Percentiles rank a stretch among this genome's conserved stretches.
Conservation (phyloP, 2,329 filamentous ascomycete genomes). For the Pseudogymnoascus sp. region DNA sequence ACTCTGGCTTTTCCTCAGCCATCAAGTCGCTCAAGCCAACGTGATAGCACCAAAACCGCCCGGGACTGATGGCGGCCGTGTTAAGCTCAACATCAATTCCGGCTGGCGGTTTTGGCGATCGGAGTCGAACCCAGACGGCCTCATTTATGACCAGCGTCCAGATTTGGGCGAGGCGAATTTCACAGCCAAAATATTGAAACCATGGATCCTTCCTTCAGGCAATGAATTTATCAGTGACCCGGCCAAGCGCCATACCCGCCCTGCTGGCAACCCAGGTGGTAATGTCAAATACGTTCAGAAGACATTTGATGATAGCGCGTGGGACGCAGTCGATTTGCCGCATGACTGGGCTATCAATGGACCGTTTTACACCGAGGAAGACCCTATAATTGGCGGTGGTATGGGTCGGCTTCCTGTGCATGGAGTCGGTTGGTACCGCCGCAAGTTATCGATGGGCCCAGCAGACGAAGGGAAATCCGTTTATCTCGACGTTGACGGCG, state of each 20-base stretch:
- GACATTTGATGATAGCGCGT: slow-evolving; percentile 33
- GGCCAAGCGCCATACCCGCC: slow-evolving; percentile 25
- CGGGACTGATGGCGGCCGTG: background rate
- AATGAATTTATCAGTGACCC: slow-evolving; percentile 34
- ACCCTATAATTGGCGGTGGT: slow-evolving; percentile 26
- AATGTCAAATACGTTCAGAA: slow-evolving; percentile 28
- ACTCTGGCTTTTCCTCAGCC: background rate
- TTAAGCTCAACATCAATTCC: slow-evolving; percentile 19
- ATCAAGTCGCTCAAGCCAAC: background rate
- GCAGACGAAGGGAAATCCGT: slow-evolving; percentile 31
- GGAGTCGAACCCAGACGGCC: slow-evolving; percentile 29
- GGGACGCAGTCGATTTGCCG: slow-evolving; percentile 36
- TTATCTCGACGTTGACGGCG: slow-evolving; percentile 32
- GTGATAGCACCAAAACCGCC: background rate
- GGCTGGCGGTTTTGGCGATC: slow-evolving; percentile 33
- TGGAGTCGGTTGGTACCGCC: slow-evolving; percentile 47
- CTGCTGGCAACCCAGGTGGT: slow-evolving; percentile 22
- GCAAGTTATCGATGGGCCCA: slow-evolving; percentile 28
- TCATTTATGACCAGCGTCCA: slow-evolving; percentile 26
- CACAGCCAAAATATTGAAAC: slow-evolving; percentile 25
- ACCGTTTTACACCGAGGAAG: slow-evolving; percentile 33
- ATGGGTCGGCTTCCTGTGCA: slow-evolving; percentile 40
- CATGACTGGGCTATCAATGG: slow-evolving; percentile 44
- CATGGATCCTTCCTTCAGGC: slow-evolving; percentile 35
- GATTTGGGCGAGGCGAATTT: background rate